phyloP scores from a whole-genome alignment of 2,329 filamentous ascomycete genomes.

The Podosphaera xanthii region DNA sequence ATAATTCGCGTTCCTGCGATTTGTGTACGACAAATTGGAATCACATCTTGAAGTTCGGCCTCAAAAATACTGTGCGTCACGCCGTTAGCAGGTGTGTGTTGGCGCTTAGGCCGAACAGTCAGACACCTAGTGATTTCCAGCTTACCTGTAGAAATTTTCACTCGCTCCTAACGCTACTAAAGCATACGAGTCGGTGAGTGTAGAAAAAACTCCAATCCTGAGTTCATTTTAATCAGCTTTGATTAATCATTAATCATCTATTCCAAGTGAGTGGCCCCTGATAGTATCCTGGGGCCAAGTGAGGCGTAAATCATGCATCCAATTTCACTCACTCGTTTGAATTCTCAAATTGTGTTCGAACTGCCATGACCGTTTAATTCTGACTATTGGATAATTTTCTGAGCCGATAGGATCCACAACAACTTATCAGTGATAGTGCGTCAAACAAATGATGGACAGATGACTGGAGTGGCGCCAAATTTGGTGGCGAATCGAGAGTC shows the following conservation, averaged over 20 bases:
- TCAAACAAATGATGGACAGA: too few relatives aligned
- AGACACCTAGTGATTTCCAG: conserved; percentile 1
- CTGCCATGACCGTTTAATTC: conserved; percentile 29
- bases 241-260: not conserved
- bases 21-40: conserved; percentile 88
- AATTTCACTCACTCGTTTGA: conserved; percentile 51
- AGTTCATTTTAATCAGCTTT: not conserved
- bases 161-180: conserved; percentile 84
- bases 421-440: too few relatives aligned
- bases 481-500: too few relatives aligned
- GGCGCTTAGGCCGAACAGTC: not conserved
- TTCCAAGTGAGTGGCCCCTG: not conserved
- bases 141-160: conserved; percentile 90
- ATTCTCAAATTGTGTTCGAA: conserved; percentile 63
- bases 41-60: conserved; percentile 87
- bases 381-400: too few relatives aligned
- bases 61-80: conserved; percentile 55
- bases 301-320: conserved; percentile 5
- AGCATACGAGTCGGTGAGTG: conserved; percentile 91
- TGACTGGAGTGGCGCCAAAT: too few relatives aligned
- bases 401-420: too few relatives aligned
- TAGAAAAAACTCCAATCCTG: conserved; percentile 90
- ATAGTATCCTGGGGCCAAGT: conserved; percentile 2
- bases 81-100: not conserved
- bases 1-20: conserved; percentile 94